phyloP scores from a whole-genome alignment of 176 grass and related monocot genomes.

The Neostapfia colusana region DNA sequence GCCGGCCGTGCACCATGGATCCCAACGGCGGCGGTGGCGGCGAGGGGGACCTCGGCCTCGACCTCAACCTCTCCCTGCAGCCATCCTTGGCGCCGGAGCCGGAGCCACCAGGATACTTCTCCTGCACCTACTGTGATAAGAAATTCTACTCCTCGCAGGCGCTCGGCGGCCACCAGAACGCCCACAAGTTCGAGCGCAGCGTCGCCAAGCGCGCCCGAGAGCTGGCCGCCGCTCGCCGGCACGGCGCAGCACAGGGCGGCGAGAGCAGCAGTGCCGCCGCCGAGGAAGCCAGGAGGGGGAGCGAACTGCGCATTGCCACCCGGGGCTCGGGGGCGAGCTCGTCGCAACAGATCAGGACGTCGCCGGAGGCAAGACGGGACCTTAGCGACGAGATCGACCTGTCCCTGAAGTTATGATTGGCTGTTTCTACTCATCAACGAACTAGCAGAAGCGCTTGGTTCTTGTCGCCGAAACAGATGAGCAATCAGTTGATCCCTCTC shows the following conservation, averaged over 20 bases:
- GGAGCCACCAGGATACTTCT: conserved; percentile 61
- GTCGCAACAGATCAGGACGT: conserved; percentile 5
- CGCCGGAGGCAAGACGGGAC: conserved; percentile 24
- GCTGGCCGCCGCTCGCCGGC: conserved; percentile 38
- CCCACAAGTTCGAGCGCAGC: conserved; percentile 87
- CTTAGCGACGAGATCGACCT: conserved; percentile 60
- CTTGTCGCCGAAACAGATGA: not conserved
- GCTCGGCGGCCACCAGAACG: conserved; percentile 92
- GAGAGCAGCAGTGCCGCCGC: not conserved
- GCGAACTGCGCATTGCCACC: conserved; percentile 24
- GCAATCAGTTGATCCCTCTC: conserved; percentile 7
- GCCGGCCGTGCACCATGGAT: conserved; percentile 37
- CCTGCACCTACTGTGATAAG: conserved; percentile 78
- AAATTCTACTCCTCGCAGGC: conserved; percentile 92
- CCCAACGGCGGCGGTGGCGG: conserved; percentile 15
- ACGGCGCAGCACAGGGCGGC: not conserved
- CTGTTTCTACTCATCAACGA: not conserved
- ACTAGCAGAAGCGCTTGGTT: conserved; percentile 21
- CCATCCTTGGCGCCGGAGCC: conserved; percentile 40
- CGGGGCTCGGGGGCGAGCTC: conserved; percentile 24
- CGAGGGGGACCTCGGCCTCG: conserved; percentile 54
- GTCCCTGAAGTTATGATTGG: conserved; percentile 67
- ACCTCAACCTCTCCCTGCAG: conserved; percentile 64
- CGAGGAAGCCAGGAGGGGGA: conserved; percentile 24
- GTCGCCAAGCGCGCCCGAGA: conserved; percentile 55